Evolutionary conservation across 2,329 filamentous ascomycete species (phyloP).

Genomic region (Verruconis gallopava): DNA sequence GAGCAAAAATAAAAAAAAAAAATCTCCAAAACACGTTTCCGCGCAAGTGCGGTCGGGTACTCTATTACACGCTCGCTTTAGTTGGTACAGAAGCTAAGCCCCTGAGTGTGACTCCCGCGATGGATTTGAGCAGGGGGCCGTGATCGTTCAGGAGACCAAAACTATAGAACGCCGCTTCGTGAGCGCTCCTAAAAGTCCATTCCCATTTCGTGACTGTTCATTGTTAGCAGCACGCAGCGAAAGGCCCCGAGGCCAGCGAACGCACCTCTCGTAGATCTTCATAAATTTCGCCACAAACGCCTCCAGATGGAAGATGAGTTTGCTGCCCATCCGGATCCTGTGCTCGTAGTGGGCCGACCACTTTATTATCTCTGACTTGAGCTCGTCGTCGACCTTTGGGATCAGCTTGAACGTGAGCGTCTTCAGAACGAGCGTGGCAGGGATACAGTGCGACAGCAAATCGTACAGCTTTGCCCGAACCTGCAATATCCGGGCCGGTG

Average conservation of each 20-base stretch:
- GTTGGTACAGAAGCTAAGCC: too few species aligned
- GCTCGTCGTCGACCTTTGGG: constrained; percentile 68
- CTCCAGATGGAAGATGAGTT: constrained; percentile 96
- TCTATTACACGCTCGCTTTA: too few species aligned
- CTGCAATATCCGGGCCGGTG: constrained; percentile 75
- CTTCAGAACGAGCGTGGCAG: constrained; percentile 85
- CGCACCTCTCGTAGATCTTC: constrained; percentile 82
- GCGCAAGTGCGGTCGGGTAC: too few species aligned
- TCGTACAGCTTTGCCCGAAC: constrained; percentile 95
- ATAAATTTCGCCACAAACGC: constrained; percentile 99
- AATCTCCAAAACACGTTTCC: too few species aligned
- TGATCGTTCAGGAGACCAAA: too few species aligned
- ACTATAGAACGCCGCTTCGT: too few species aligned
- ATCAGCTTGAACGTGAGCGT: constrained; percentile 90
- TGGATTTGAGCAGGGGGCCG: too few species aligned
- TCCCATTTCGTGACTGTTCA: constrained; percentile 51
- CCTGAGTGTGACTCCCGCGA: too few species aligned
- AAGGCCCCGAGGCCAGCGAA: neutral
- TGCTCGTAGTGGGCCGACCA: constrained; percentile 99
- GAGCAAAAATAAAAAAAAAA: too few species aligned
- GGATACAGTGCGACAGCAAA: constrained; percentile 91
- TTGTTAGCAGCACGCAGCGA: constrained; percentile 9
- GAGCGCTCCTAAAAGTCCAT: constrained; percentile 63
- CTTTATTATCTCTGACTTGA: constrained; percentile 85
- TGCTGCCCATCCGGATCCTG: constrained; percentile 76